Percentiles rank a stretch among this genome's conserved stretches.
These are phyloP conservation scores for Ceratocystis cubensis DNA, from an alignment of 2,329 filamentous ascomycete genomes.

Conservation along the genomic window DNA sequence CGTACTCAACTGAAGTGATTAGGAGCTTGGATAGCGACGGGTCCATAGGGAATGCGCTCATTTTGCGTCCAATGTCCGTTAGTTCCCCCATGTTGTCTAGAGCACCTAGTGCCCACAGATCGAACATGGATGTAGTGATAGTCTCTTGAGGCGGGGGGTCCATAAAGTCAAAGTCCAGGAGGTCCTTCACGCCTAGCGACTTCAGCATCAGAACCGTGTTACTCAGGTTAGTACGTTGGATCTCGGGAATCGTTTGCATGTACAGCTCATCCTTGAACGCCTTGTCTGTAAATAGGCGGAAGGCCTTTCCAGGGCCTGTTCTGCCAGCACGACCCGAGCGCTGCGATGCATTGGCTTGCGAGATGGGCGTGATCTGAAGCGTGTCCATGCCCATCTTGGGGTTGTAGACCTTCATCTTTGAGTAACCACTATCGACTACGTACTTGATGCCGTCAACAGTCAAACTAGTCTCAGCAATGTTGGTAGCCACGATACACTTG, in stretches of 20 bases:
- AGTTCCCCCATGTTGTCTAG: constrained; percentile 88
- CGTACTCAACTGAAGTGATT: constrained; percentile 80
- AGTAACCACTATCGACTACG: constrained; percentile 90
- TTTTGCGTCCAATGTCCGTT: constrained; percentile 72
- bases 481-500: constrained; percentile 96
- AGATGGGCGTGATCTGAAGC: constrained; percentile 92
- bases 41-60: constrained; percentile 98
- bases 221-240: constrained; percentile 88
- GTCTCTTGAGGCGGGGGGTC: constrained; percentile 96
- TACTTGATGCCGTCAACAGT: constrained; percentile 99
- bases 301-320: constrained; percentile 90
- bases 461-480: constrained; percentile 95
- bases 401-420: constrained; percentile 97
- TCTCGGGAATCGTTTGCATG: constrained; percentile 92
- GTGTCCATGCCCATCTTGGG: constrained; percentile 99
- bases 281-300: constrained; percentile 84
- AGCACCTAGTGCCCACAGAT: constrained; percentile 90
- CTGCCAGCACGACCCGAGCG: constrained; percentile 85
- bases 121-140: constrained; percentile 92
- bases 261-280: constrained; percentile 95
- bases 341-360: constrained; percentile 89
- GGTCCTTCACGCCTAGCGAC: constrained; percentile 82
- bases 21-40: constrained; percentile 88
- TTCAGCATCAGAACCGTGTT: constrained; percentile 93
- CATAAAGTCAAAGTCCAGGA: constrained; percentile 98